Base-by-base conservation (phyloP, 2,329 filamentous ascomycete genomes). In the Fusarium duplospermum region DNA sequence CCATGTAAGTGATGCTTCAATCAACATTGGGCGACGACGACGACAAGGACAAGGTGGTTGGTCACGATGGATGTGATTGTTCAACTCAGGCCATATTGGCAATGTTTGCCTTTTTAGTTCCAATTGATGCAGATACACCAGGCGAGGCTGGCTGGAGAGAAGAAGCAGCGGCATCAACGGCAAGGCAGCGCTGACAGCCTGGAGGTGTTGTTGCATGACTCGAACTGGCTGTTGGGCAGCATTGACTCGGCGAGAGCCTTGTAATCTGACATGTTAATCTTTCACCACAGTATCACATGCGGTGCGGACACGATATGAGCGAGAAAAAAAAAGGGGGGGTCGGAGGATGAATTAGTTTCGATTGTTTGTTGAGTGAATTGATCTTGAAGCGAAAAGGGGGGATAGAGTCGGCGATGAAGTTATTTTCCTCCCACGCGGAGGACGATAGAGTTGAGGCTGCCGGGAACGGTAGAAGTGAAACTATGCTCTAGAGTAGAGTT, bases 361-460 rank as follows among this genome's bases (percentile, higher is more conserved):
- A 13, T 20, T 59, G 22, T 18, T 40, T 22, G 35, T 38, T 42
- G 40, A 4, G 22, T 18, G 24, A 33, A 22, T 40, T 38, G 24
- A 22, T 4, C 16, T 11, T 45, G 40, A 9, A 42, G 36, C 9
- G 22, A 31, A 22, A 35, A 57, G 29, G 52, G 31, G 31, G 35
- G 14, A 65, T 42, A 64, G 67, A 71, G 24, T 54, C 31, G 70
- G 73, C 45, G 70, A 67, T 70, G 58, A 40, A 73, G 73, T n/a
- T 58, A 73, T 73, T 73, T 73, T 20, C 58, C 24, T 16, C 38
- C 63, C 31, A 60, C 36, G 60, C 47, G 40, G 10, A n/a, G 58
- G 36, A 68, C 62, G 56, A 56, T 59, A 24, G 59, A 29, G 40
- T 16, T 22, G 20, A 45, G 40, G 40, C 20, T 7, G 40, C 20